A percentile compares a stretch with the other conserved stretches of the same genome.
phyloP scores from a whole-genome alignment of 257 asterid genomes.

The Solanum commersonii region DNA sequence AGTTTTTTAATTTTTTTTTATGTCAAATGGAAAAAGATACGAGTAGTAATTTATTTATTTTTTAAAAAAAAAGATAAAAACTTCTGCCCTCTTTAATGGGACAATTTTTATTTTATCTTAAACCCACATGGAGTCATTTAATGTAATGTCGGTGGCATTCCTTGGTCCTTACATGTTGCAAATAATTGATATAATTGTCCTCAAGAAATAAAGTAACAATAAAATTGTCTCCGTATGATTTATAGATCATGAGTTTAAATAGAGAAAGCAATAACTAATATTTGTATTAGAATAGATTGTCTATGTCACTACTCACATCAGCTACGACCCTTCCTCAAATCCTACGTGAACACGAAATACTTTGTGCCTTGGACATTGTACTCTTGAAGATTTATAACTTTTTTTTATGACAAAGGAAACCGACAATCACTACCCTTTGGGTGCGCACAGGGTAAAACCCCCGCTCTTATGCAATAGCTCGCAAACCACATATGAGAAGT shows the following conservation, averaged over 20 bases:
- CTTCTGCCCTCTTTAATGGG: background rate
- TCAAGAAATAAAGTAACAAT: background rate
- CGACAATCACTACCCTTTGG: rapidly evolving
- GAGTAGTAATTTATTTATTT: too few relatives aligned
- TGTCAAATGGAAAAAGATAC: too few relatives aligned
- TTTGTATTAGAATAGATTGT: background rate
- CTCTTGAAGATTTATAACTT: background rate
- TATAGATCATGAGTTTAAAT: background rate
- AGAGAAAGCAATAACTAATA: background rate
- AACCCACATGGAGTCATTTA: background rate
- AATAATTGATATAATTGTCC: background rate
- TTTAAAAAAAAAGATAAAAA: background rate
- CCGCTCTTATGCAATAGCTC: background rate
- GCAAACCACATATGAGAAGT: too few relatives aligned
- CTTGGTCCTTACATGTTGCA: background rate
- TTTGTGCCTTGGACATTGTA: background rate
- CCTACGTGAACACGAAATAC: background rate
- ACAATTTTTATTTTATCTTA: background rate
- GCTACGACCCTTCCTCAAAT: background rate
- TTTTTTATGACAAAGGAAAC: too few relatives aligned
- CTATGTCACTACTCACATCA: background rate
- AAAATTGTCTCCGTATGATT: background rate
- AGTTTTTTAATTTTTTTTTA: background rate
- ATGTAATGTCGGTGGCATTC: background rate
- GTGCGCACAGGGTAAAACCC: background rate